These are phyloP conservation scores for Gaeumannomyces sp. DNA, from an alignment of 2,329 filamentous ascomycete genomes.

Conservation along the genomic window DNA sequence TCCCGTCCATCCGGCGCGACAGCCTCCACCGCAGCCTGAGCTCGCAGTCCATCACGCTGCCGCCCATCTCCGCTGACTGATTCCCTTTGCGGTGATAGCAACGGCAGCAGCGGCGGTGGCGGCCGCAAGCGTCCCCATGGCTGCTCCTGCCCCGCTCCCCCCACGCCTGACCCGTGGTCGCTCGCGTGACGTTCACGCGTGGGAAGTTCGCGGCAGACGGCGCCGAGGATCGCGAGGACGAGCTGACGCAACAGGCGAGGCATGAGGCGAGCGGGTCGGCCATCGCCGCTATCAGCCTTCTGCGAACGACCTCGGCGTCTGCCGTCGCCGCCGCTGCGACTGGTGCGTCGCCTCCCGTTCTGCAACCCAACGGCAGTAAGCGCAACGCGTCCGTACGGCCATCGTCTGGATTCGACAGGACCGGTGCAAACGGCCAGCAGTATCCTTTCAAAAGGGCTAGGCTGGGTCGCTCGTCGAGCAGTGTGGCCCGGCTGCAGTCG, in stretches of 20 bases:
- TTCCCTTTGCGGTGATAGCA: constrained; percentile 21
- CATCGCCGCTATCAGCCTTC: constrained; percentile 71
- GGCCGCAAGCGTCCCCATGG: background rate
- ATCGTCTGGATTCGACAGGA: background rate
- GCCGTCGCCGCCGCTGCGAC: constrained; percentile 32
- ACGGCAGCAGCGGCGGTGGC: background rate
- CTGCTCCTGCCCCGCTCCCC: constrained; percentile 13
- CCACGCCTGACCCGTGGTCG: constrained; percentile 60
- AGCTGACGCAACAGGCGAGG: constrained; percentile 68
- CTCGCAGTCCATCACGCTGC: constrained; percentile 53
- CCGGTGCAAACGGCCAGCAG: constrained; percentile 20
- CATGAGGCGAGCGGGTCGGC: constrained; percentile 75
- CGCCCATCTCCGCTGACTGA: constrained; percentile 49
- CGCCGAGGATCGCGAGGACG: constrained; percentile 63
- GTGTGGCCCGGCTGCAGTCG: constrained; percentile 52
- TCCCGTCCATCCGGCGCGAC: constrained; percentile 42
- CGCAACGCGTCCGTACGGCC: constrained; percentile 47
- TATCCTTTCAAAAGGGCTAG: constrained; percentile 55
- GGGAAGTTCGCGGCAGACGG: constrained; percentile 88
- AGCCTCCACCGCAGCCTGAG: constrained; percentile 66
- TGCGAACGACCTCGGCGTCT: constrained; percentile 60
- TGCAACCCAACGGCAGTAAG: constrained; percentile 55
- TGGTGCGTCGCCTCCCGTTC: constrained; percentile 28
- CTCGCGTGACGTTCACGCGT: constrained; percentile 80
- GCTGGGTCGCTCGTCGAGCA: constrained; percentile 55